Conservation (phyloP, 1,139 yeast species). For the Debaryomyces coudertii region DNA sequence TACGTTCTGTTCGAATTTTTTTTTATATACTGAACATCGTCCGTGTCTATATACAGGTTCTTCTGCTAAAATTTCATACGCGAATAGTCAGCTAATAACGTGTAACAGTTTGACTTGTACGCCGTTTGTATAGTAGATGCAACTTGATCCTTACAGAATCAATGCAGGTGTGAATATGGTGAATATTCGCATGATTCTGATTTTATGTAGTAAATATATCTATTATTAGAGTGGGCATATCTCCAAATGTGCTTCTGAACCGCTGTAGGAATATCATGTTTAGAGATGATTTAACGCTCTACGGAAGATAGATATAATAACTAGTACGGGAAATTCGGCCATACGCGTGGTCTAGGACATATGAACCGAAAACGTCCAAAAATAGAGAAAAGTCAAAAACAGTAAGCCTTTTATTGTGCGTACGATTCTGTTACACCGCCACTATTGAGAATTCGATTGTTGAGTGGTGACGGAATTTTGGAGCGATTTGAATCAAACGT, state of each 20-base stretch:
- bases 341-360: not conserved
- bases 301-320: no score
- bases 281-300: no score
- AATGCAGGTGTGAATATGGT: not conserved
- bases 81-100: not conserved
- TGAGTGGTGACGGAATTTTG: not conserved
- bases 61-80: not conserved
- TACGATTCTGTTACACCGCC: slow-evolving; percentile 5
- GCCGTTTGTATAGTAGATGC: not conserved
- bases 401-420: not conserved
- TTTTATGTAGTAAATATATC: not conserved
- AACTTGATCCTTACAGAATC: not conserved
- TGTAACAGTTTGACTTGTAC: not conserved
- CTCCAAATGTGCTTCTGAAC: no score
- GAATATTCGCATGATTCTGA: not conserved
- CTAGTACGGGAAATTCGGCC: not conserved
- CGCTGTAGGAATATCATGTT: no score
- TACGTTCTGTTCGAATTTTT: slow-evolving; percentile 1
- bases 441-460: slow-evolving; percentile 7
- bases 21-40: not conserved
- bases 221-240: not conserved
- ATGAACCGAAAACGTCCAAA: not conserved
- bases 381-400: not conserved
- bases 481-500: not conserved
- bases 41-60: not conserved